Evolutionary conservation across 2,329 filamentous ascomycete genomes (phyloP), one percentile per base, ranked within the genome.

Genomic region (Microthyrium microscopicum): DNA sequence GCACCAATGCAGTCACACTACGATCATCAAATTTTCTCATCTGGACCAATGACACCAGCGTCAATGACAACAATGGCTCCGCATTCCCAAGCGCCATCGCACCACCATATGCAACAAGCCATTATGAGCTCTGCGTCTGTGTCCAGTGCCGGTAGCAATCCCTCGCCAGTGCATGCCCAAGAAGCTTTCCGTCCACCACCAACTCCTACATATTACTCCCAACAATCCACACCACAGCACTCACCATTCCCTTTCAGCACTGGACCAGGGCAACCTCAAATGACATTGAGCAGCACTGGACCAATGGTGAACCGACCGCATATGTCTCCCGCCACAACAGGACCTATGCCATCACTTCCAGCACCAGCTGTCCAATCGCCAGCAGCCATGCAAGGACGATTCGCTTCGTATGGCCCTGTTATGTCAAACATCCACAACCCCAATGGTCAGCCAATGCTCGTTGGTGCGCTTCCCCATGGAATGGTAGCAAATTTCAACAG

Each of bases 391-490:
- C 43, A 56, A 19, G 42, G 43, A 17, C 46, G 62, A 51, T 70
- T 75, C 44, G 65, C 65, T 3, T 62, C 78, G 3, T 67, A 76
- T 3, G 73, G 74, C 1, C 67, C 76, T 1, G 73, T 87, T 19
- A 72, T 87, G 61, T 77, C 79, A 12, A 89, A 87, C 47, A 67
- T 89, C 18, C 70, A 76, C 45, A 80, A 75, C 39, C 81, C 81
- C 0, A 71, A 70, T 34, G 66, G 67, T 5, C 77, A 77, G 39
- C 73, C 89, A 62, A 66, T 77, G 5, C 59, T 89, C 39, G 70
- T 87, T 21, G 70, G 73, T 4, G 60, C 60, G 17, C 58, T 70
- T 51, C 64, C 64, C 26, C 56, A 62, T 4, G 60, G 60, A 3
- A 66, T 80, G 55, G 62, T 71, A 45, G 55, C 62, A 4, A 61